Evolutionary conservation across 495 filamentous ascomycete genomes (phyloP).

Genomic region (Margaritispora aquatica): DNA sequence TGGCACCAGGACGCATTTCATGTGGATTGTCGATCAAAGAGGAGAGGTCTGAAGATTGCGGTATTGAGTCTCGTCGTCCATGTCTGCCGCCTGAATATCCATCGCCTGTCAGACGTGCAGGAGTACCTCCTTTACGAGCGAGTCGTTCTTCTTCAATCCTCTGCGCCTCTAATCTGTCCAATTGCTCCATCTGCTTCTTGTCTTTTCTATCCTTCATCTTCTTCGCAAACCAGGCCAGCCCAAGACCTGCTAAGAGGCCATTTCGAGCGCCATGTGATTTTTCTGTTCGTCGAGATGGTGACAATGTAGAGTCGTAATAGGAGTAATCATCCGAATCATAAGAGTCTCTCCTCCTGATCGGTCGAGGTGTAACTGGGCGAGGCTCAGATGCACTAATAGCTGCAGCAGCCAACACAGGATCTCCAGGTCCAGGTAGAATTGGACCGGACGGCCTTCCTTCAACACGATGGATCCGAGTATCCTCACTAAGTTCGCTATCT

Average conservation of each 20-base stretch:
- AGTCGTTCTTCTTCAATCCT: slow-evolving; percentile 41
- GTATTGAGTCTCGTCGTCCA: slow-evolving; percentile 37
- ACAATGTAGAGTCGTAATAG: slow-evolving; percentile 38
- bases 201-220: slow-evolving; percentile 56
- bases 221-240: slow-evolving; percentile 58
- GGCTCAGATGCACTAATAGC: slow-evolving; percentile 34
- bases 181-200: slow-evolving; percentile 55
- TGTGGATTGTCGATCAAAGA: slow-evolving; percentile 20
- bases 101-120: slow-evolving; percentile 48
- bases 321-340: slow-evolving; percentile 38
- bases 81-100: slow-evolving; percentile 49
- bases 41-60: slow-evolving; percentile 25
- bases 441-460: slow-evolving; percentile 24
- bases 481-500: slow-evolving; percentile 35
- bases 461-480: slow-evolving; percentile 33
- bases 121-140: slow-evolving; percentile 27
- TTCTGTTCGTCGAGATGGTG: slow-evolving; percentile 31
- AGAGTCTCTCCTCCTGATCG: slow-evolving; percentile 28
- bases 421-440: slow-evolving; percentile 33
- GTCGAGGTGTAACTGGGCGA: slow-evolving; percentile 37
- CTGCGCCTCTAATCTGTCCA: slow-evolving; percentile 47
- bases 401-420: slow-evolving; percentile 31
- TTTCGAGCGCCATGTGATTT: slow-evolving; percentile 49
- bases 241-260: slow-evolving; percentile 59
- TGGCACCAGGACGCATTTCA: slow-evolving; percentile 14